Base-by-base conservation (phyloP, 2,329 filamentous ascomycete genomes). In the Aschersonia sp. region DNA sequence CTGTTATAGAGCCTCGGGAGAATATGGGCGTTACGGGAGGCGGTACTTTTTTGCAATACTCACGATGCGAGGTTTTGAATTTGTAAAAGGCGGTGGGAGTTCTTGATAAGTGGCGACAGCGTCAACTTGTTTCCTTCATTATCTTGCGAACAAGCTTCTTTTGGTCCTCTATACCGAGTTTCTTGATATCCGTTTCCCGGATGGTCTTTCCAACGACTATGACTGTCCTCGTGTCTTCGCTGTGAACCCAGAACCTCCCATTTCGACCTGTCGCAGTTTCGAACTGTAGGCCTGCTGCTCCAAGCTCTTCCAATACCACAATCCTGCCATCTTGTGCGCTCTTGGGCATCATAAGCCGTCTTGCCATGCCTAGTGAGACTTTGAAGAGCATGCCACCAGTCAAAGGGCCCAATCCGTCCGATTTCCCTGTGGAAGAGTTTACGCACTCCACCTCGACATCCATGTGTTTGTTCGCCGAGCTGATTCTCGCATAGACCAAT, bases 261-360 rank as follows among this genome's bases (percentile, higher is more conserved):
- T 98, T 98, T 59, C 88, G 79, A 20, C 92, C 92, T 6, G 95
- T 85, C 0, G 91, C 91, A 51, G 94, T 85, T 71, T 98, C 92
- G 62, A 97, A 98, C 28, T 85, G 81, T 10, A 95, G 66, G 47
- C 87, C 91, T 50, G 82, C 81, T 3, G 61, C 64, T 3, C 83
- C 89, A 10, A 97, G 68, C 59, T 88, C 85, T 53, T 94, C 86
- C 49, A 97, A 65, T 30, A 96, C 74, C 3, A 80, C 76, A 5
- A 95, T 65, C 29, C 77, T 77, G 12, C 82, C 84, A 47, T 77
- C 72, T 46, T 78, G 73, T 10, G 70, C 71, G 42, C 75, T 74
- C 56, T 76, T 77, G 45, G 77, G 73, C 67, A 78, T 75, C 65
- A 96, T 73, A 52, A 94, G 65, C 47, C 89, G 73, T 48, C 89